phyloP scores from a whole-genome alignment of 768 basidiomycete species.

The Gymnopilus dilepis region DNA sequence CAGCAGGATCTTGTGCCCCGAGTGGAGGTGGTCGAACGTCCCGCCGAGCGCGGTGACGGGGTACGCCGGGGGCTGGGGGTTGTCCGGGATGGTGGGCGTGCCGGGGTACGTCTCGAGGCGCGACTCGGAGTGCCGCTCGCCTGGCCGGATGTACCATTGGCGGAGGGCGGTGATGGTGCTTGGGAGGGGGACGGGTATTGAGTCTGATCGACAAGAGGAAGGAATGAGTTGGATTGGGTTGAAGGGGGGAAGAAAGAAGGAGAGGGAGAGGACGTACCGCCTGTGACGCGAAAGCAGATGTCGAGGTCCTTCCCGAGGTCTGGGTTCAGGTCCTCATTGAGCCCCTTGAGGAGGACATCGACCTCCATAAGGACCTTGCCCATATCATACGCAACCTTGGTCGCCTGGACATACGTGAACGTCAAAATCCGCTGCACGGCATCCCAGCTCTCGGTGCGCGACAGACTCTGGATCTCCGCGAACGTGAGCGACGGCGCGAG shows the following conservation, averaged over 20 bases:
- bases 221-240: not conserved
- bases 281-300: conserved; percentile 54
- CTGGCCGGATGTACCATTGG: conserved; percentile 40
- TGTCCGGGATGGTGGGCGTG: conserved; percentile 13
- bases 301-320: conserved; percentile 48
- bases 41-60: conserved; percentile 91
- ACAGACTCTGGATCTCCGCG: conserved; percentile 34
- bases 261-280: conserved; percentile 40
- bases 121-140: conserved; percentile 28
- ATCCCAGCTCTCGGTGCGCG: conserved; percentile 62
- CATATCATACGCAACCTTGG: conserved; percentile 68
- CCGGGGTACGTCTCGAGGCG: conserved; percentile 20
- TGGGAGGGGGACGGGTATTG: conserved; percentile 48
- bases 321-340: conserved; percentile 49
- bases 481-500: conserved; percentile 17
- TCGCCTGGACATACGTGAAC: conserved; percentile 86
- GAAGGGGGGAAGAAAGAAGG: not conserved
- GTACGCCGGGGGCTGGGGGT: conserved; percentile 36
- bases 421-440: conserved; percentile 79
- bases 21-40: conserved; percentile 97
- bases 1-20: conserved; percentile 96
- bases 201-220: conserved; percentile 43
- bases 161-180: conserved; percentile 43
- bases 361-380: conserved; percentile 78
- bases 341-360: conserved; percentile 74